Evolutionary conservation across 306 rosid species (phyloP).

Genomic region (Cucurbita ficifolia): DNA sequence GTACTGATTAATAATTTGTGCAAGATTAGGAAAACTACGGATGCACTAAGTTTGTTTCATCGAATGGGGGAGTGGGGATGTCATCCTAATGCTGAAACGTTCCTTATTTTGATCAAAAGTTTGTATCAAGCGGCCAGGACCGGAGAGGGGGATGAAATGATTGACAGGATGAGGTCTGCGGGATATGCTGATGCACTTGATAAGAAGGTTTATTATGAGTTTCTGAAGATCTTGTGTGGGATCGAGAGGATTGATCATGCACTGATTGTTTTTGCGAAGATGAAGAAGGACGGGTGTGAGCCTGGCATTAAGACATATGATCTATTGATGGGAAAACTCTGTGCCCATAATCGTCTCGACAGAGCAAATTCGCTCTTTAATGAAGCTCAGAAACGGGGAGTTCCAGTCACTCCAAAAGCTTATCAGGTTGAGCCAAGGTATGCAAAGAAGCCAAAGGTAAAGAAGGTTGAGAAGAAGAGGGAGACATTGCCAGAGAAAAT

Average conservation of each 20-base stretch:
- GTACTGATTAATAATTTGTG: constrained; percentile 57
- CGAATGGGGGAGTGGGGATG: constrained; percentile 62
- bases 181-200: constrained; percentile 39
- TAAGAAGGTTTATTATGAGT: constrained; percentile 42
- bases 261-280: constrained; percentile 42
- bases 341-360: constrained; percentile 44
- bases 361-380: constrained; percentile 47
- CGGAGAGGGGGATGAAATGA: constrained; percentile 83
- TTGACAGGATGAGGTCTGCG: constrained; percentile 59
- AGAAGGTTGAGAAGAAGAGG: constrained; percentile 45
- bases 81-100: constrained; percentile 27
- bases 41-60: constrained; percentile 34
- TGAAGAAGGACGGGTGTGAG: constrained; percentile 61
- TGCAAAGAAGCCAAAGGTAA: constrained; percentile 39
- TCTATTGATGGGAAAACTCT: constrained; percentile 48
- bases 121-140: constrained; percentile 68
- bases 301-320: constrained; percentile 60
- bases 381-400: constrained; percentile 37
- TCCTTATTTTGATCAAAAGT: constrained; percentile 41
- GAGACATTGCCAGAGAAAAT: constrained; percentile 82
- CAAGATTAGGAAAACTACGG: constrained; percentile 60
- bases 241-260: constrained; percentile 75
- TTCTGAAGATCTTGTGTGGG: constrained; percentile 68
- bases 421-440: constrained; percentile 42
- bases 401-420: constrained; percentile 30